Evolutionary conservation across 108 stramenopile genomes (phyloP).

Genomic region (Stephanodiscus triporus): DNA sequence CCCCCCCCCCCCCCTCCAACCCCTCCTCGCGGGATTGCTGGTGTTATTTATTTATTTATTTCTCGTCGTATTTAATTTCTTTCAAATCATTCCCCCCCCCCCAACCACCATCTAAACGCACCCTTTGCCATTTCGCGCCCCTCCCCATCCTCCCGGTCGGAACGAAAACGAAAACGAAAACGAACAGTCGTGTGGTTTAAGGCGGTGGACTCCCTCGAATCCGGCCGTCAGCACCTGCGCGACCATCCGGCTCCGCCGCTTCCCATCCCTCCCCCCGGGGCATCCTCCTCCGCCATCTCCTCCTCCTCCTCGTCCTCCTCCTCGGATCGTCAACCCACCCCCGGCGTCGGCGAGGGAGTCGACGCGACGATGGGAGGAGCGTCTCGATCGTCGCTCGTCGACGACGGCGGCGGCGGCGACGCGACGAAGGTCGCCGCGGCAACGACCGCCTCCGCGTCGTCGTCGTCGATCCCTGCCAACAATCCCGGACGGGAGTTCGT

Average conservation of each 20-base stretch:
- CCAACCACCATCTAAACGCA: no score
- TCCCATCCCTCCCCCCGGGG: background rate
- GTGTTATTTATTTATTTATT: background rate
- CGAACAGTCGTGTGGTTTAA: constrained; percentile 77
- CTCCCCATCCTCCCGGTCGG: no score
- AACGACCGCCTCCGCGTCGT: background rate
- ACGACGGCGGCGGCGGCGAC: background rate
- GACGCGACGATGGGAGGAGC: no score
- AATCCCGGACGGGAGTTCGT: constrained; percentile 66
- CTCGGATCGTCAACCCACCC: background rate
- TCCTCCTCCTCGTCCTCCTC: background rate
- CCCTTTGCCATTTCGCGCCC: no score
- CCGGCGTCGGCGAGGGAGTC: background rate
- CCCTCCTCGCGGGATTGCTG: background rate
- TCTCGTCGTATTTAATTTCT: background rate
- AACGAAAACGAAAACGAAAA: no score
- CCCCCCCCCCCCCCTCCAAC: background rate
- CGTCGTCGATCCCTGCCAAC: background rate
- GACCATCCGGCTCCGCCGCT: constrained; percentile 17
- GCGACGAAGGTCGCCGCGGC: background rate
- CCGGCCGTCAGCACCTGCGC: constrained; percentile 34
- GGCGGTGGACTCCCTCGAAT: constrained; percentile 78
- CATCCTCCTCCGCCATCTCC: background rate
- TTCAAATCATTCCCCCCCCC: background rate
- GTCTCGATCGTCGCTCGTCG: no score